A percentile compares a stretch with the other conserved stretches of the same genome.
Conservation (phyloP, 192 early-diverging fungal species). For the Linnemannia elongata region DNA sequence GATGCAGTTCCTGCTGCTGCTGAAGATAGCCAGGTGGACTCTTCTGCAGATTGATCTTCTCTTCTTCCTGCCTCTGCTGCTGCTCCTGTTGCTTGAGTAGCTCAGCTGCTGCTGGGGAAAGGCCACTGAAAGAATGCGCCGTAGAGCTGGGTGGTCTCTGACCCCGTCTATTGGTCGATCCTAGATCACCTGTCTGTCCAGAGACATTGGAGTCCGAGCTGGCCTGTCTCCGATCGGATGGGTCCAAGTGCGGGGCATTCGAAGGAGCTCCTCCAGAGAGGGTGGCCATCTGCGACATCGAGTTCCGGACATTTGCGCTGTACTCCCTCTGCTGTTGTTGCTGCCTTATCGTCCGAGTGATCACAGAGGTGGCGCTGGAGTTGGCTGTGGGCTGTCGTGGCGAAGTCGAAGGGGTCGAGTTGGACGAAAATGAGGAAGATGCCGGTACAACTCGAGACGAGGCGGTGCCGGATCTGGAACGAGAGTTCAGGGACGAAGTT, state of each 20-base stretch:
- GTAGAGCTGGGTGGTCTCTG: constrained; percentile 23
- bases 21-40: neutral
- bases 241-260: neutral
- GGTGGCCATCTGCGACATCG: constrained; percentile 28
- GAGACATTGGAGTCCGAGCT: neutral
- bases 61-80: constrained; percentile 34
- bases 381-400: constrained; percentile 9
- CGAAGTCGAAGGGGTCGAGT: constrained; percentile 45
- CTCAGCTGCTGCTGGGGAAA: constrained; percentile 42
- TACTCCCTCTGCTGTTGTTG: constrained; percentile 41
- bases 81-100: constrained; percentile 37
- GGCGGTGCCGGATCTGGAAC: neutral
- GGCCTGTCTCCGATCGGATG: neutral
- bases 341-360: constrained; percentile 13
- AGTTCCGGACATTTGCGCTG: constrained; percentile 23
- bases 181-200: neutral
- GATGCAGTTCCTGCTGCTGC: constrained; percentile 4
- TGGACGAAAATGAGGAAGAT: constrained; percentile 34
- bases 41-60: neutral
- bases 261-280: constrained; percentile 2
- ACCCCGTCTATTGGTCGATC: neutral
- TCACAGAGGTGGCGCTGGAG: constrained; percentile 1
- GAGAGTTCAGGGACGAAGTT: constrained; percentile 25
- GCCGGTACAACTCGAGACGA: constrained; percentile 14
- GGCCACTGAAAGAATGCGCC: neutral